A percentile compares a stretch with the other conserved stretches of the same genome.
Evolutionary conservation across 352 stramenopile genomes (phyloP).

Genomic region (Phytophthora aleatoria): DNA sequence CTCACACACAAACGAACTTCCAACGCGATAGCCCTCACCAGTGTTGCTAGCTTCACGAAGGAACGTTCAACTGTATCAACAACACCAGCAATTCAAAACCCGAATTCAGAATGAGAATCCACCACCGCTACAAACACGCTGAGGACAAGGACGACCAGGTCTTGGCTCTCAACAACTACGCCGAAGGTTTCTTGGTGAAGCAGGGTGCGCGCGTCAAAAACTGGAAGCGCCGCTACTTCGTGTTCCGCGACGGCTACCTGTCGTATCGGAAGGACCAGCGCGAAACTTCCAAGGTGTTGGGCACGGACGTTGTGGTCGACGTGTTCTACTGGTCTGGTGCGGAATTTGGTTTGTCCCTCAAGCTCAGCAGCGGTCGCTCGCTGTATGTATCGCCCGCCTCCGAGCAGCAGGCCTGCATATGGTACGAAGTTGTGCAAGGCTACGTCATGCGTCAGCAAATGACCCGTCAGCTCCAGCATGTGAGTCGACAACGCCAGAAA

Average conservation of each 20-base stretch:
- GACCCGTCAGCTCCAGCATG: constrained; percentile 42
- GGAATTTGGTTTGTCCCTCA: constrained; percentile 57
- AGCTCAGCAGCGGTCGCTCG: constrained; percentile 49
- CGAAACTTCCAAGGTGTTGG: constrained; percentile 52
- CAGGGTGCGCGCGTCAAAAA: constrained; percentile 73
- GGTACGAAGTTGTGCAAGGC: constrained; percentile 67
- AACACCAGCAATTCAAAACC: neutral
- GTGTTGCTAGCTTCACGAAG: neutral
- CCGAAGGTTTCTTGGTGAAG: constrained; percentile 72
- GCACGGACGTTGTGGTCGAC: constrained; percentile 53
- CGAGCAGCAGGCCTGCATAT: constrained; percentile 60
- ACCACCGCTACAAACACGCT: constrained; percentile 24
- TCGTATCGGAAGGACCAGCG: constrained; percentile 68
- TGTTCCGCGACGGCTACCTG: constrained; percentile 69
- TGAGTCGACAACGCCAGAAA: constrained; percentile 46
- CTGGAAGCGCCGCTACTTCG: constrained; percentile 82
- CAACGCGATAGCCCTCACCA: neutral
- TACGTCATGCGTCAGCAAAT: constrained; percentile 48
- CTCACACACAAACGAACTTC: constrained; percentile 6
- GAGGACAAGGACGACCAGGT: constrained; percentile 40
- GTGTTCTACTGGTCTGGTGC: constrained; percentile 55
- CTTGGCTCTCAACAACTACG: constrained; percentile 63
- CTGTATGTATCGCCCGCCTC: constrained; percentile 54
- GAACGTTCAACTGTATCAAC: constrained; percentile 3
- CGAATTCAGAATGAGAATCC: constrained; percentile 22